phyloP scores from a whole-genome alignment of 2,329 filamentous ascomycete genomes.

The Botrytis aclada region DNA sequence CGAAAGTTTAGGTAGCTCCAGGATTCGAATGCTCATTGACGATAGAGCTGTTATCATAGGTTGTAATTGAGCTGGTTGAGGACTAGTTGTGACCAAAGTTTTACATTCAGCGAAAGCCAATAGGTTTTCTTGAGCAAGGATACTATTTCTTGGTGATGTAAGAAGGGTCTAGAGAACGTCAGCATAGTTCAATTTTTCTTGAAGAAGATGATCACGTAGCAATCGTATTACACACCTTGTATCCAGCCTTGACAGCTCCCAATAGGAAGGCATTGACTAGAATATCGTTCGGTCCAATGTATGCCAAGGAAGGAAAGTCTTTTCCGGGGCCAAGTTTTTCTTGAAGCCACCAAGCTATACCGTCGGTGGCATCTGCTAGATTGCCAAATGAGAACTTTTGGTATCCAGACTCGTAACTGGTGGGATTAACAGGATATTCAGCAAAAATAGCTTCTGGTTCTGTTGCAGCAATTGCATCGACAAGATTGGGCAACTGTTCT shows the following conservation, averaged over 20 bases:
- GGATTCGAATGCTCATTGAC: neutral
- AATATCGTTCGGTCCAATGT: conserved; percentile 39
- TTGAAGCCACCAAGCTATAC: conserved; percentile 25
- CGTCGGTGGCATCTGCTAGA: conserved; percentile 27
- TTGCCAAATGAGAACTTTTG: conserved; percentile 18
- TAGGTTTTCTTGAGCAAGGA: conserved; percentile 5
- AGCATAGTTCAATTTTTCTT: neutral
- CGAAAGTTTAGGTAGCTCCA: neutral
- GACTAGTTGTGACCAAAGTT: conserved; percentile 7
- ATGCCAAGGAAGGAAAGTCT: conserved; percentile 43
- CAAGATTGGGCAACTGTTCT: conserved; percentile 11
- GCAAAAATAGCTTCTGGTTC: conserved; percentile 13
- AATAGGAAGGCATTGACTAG: neutral
- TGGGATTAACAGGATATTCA: conserved; percentile 4
- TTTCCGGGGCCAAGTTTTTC: conserved; percentile 15
- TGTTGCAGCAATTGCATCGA: conserved; percentile 4
- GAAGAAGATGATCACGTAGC: neutral
- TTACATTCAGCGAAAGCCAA: neutral
- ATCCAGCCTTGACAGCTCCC: conserved; percentile 16
- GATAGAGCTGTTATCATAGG: neutral
- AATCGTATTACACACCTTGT: conserved; percentile 1
- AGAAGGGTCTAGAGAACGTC: neutral
- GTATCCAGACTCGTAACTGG: conserved; percentile 16
- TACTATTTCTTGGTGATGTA: conserved; percentile 13
- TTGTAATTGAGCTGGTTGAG: neutral